A percentile compares a stretch with the other conserved stretches of the same genome.
Conservation (phyloP, 1,284 basidiomycete species). For the Kalmanozyma brasiliensis region DNA sequence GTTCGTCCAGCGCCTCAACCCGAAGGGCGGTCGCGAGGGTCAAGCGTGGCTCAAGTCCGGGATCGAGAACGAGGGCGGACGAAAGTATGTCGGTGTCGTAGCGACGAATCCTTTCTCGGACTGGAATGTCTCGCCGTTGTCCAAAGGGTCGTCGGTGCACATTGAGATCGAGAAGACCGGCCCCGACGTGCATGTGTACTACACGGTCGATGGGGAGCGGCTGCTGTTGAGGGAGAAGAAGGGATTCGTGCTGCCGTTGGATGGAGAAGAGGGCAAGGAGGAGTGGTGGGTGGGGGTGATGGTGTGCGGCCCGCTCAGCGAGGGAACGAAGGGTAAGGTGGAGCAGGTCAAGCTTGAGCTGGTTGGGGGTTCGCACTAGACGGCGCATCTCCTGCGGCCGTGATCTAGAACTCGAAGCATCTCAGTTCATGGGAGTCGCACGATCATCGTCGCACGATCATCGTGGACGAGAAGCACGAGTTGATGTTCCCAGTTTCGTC, state of each 20-base stretch:
- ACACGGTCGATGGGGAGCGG: constrained; percentile 13
- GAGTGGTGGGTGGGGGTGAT: constrained; percentile 45
- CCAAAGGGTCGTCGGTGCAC: constrained; percentile 1
- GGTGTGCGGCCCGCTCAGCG: constrained; percentile 32
- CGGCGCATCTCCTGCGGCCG: too few species aligned
- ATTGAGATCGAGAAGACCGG: constrained; percentile 38
- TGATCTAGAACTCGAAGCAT: too few species aligned
- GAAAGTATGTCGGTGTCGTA: constrained; percentile 37
- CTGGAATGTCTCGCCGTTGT: constrained; percentile 30
- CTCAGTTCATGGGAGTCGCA: too few species aligned
- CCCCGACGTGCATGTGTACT: constrained; percentile 34
- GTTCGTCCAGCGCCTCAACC: constrained; percentile 11
- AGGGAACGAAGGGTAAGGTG: constrained; percentile 13
- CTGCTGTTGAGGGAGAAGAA: constrained; percentile 36
- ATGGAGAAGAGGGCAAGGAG: background rate
- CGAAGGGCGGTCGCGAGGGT: background rate
- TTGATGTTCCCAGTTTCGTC: too few species aligned
- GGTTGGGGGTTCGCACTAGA: too few species aligned
- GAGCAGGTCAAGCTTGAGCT: constrained; percentile 13
- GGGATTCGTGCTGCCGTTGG: constrained; percentile 18
- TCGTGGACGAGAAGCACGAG: too few species aligned
- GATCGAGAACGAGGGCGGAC: constrained; percentile 30
- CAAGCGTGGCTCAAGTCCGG: constrained; percentile 36
- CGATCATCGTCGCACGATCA: too few species aligned
- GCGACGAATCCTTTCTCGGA: constrained; percentile 36